Evolutionary conservation across 441 rosid genomes (phyloP).

Genomic region (Rhodomyrtus psidioides): DNA sequence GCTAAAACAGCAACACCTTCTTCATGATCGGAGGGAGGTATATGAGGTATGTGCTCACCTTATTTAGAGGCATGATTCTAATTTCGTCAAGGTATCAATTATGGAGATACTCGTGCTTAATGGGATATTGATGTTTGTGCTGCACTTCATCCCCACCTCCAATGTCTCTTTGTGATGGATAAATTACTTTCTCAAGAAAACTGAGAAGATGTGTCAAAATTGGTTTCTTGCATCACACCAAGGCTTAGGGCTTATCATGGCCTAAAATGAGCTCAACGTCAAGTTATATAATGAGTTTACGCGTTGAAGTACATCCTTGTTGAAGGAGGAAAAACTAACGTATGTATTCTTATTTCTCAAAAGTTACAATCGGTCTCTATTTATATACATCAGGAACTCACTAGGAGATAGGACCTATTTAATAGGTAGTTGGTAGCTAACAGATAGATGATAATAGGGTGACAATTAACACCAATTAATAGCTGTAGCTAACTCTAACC

Average conservation of each 20-base stretch:
- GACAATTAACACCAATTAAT: no score
- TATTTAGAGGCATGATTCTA: neutral
- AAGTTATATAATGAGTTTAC: neutral
- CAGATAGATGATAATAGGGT: neutral
- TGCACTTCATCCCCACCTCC: neutral
- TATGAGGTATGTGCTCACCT: constrained; percentile 61
- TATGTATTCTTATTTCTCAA: no score
- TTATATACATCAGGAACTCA: no score
- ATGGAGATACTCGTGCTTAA: neutral
- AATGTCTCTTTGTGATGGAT: neutral
- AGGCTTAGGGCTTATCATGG: neutral
- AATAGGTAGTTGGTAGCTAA: neutral
- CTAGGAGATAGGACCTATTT: neutral
- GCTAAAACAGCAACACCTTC: constrained; percentile 89
- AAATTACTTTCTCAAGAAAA: neutral
- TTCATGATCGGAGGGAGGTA: constrained; percentile 96
- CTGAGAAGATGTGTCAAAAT: neutral
- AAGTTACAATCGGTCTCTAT: no score
- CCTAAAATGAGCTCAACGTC: neutral
- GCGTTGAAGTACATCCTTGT: neutral
- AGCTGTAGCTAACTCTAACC: no score
- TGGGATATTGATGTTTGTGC: neutral
- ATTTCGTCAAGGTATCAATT: neutral
- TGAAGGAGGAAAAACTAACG: no score
- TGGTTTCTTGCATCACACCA: neutral